Percentiles rank a stretch among this genome's conserved stretches.
These are phyloP conservation scores for Closterium sp. DNA, from an alignment of 139 green algal genomes.

Conservation along the genomic window DNA sequence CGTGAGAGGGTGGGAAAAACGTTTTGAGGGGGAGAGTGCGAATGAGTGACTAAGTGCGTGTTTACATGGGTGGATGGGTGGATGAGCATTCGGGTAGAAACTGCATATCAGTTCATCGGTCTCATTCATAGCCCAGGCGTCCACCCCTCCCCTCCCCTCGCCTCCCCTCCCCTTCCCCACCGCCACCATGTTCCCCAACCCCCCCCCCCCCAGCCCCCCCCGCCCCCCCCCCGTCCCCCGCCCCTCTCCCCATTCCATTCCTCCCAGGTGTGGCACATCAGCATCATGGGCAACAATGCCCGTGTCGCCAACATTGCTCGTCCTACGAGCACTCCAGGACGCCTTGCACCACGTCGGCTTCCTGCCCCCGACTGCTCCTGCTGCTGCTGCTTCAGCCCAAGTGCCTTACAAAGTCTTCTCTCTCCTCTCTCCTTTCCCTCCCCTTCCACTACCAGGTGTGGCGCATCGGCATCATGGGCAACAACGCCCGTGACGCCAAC, in stretches of 20 bases:
- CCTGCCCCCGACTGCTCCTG: not conserved
- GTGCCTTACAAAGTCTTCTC: constrained; percentile 46
- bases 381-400: not conserved
- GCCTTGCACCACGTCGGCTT: constrained; percentile 3
- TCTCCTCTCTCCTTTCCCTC: constrained; percentile 42
- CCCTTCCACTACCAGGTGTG: constrained; percentile 41
- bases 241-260: not conserved
- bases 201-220: not conserved
- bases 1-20: not conserved
- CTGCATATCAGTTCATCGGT: too few species aligned
- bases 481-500: constrained; percentile 31
- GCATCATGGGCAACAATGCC: constrained; percentile 55
- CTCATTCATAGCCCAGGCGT: too few species aligned
- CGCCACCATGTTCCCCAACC: too few species aligned
- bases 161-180: too few species aligned
- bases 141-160: too few species aligned
- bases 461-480: constrained; percentile 49
- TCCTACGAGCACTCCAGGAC: constrained; percentile 38
- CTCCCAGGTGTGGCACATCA: constrained; percentile 43
- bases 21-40: too few species aligned
- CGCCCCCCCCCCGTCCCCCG: too few species aligned
- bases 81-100: too few species aligned
- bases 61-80: too few species aligned
- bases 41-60: too few species aligned
- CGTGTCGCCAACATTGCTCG: constrained; percentile 8